A percentile compares a stretch with the other conserved stretches of the same genome.
phyloP scores from a whole-genome alignment of 805 yeast genomes.

The Wickerhamiella galacta region DNA sequence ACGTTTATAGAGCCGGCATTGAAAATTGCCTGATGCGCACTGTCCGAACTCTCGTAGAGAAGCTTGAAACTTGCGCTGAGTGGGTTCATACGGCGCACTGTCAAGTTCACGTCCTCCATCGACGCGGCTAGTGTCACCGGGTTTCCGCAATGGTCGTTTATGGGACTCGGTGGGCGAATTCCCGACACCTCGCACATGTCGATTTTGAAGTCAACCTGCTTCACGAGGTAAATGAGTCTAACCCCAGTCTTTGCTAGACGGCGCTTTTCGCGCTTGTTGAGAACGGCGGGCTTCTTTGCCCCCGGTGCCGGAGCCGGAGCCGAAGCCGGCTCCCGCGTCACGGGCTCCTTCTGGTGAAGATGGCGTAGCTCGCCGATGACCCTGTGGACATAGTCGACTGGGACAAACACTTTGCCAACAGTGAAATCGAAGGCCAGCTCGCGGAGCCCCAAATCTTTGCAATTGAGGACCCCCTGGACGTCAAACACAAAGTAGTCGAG shows the following conservation, averaged over 20 bases:
- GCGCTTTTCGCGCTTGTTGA: constrained; percentile 8
- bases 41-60: constrained; percentile 18
- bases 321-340: background rate
- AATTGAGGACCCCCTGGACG: constrained; percentile 19
- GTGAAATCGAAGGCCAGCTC: constrained; percentile 19
- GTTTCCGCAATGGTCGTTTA: constrained; percentile 5
- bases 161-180: constrained; percentile 13
- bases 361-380: constrained; percentile 7
- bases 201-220: constrained; percentile 23
- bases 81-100: constrained; percentile 25
- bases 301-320: background rate
- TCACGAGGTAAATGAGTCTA: constrained; percentile 19
- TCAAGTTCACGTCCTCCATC: constrained; percentile 23
- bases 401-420: constrained; percentile 17
- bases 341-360: background rate
- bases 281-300: background rate
- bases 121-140: constrained; percentile 14
- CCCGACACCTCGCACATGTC: constrained; percentile 19
- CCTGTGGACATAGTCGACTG: constrained; percentile 11
- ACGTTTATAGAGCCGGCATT: constrained; percentile 21
- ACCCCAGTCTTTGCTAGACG: constrained; percentile 16
- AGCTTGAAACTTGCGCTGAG: constrained; percentile 26
- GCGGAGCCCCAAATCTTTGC: constrained; percentile 17
- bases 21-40: constrained; percentile 26
- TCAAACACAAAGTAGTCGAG: constrained; percentile 19